Conservation (phyloP, 306 rosid genomes). For the Rosa chinensis region DNA sequence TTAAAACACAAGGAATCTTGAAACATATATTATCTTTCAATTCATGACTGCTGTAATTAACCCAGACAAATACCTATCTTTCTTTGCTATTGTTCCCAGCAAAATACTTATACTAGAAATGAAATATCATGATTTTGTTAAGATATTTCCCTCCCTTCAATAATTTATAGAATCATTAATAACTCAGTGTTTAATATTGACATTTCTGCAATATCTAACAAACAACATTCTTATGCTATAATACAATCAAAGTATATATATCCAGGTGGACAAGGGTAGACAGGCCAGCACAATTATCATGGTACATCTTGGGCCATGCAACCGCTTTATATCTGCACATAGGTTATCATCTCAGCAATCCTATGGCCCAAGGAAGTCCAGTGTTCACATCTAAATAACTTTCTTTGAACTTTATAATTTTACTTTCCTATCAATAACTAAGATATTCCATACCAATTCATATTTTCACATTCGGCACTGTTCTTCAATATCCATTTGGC, state of each 20-base stretch:
- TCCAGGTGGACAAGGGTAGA: not conserved
- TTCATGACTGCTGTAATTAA: not conserved
- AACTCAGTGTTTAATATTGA: not conserved
- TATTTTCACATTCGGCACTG: constrained; percentile 95
- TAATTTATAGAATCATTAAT: not conserved
- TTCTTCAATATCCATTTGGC: constrained; percentile 93
- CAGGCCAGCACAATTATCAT: not conserved
- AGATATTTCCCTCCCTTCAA: not conserved
- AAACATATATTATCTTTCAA: not conserved
- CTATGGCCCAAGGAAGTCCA: constrained; percentile 3
- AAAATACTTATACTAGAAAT: not conserved
- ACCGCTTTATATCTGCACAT: constrained; percentile 1
- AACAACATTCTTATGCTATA: not conserved
- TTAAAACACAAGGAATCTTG: not conserved
- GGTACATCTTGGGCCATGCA: constrained; percentile 4
- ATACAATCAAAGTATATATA: not conserved
- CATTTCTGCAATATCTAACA: not conserved
- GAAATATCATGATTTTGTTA: not conserved
- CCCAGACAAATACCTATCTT: not conserved
- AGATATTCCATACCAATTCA: constrained; percentile 62
- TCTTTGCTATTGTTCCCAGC: not conserved
- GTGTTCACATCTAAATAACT: not conserved
- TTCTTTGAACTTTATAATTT: not conserved
- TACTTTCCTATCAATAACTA: not conserved
- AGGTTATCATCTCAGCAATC: constrained; percentile 5